phyloP scores from a whole-genome alignment of 345 rosid genomes.

The Brassica rapa region DNA sequence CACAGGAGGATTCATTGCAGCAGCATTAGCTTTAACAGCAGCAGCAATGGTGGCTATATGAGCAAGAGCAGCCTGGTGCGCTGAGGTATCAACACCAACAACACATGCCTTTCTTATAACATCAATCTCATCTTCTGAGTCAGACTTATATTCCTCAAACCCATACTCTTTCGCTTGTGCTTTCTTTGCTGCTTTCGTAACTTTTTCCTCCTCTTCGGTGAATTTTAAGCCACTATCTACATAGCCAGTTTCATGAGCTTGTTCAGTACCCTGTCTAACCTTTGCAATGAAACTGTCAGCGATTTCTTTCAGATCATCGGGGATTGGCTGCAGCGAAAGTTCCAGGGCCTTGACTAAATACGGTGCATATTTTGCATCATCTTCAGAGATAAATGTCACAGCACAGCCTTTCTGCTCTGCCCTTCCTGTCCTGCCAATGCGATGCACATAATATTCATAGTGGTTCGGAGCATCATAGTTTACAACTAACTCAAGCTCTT shows the following conservation, averaged over 20 bases:
- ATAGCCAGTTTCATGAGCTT: constrained; percentile 95
- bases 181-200: constrained; percentile 89
- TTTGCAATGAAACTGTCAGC: constrained; percentile 89
- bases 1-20: constrained; percentile 42
- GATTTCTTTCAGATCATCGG: constrained; percentile 79
- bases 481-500: constrained; percentile 91
- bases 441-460: constrained; percentile 95
- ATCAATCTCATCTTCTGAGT: constrained; percentile 93
- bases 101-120: constrained; percentile 83
- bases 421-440: constrained; percentile 97
- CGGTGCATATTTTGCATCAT: constrained; percentile 93
- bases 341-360: constrained; percentile 93
- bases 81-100: constrained; percentile 57
- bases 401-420: constrained; percentile 96
- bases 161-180: constrained; percentile 97
- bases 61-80: constrained; percentile 79
- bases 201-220: constrained; percentile 97
- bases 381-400: constrained; percentile 87
- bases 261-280: constrained; percentile 93
- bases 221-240: constrained; percentile 99
- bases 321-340: constrained; percentile 94
- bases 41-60: constrained; percentile 72
- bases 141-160: constrained; percentile 93
- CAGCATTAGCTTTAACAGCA: constrained; percentile 52
- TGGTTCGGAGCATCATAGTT: constrained; percentile 93